Evolutionary conservation across 306 rosid species (phyloP), one percentile per base, ranked within the genome.

Genomic region (Acacia acuminata): DNA sequence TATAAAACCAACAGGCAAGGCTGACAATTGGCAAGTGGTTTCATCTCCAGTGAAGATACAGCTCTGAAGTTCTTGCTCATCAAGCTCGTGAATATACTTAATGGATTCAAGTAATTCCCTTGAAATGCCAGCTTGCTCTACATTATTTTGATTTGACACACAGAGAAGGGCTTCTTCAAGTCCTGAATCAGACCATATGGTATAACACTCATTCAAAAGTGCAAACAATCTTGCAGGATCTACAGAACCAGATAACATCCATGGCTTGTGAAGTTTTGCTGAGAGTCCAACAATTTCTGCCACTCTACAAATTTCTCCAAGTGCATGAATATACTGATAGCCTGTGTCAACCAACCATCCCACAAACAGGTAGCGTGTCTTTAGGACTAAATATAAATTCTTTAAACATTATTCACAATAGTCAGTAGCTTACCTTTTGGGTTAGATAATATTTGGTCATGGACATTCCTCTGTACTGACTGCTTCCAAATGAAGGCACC

Each of bases 271-370:
- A 71, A 92, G 82, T 87, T 87, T 86, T 86, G 85, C 82, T 7
- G 97, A 89, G 82, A 89, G 92, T 85, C 89, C 86, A 84, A 96
- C 78, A 73, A 92, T 88, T 87, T 84, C 86, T 72, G 90, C 88
- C 74, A 92, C 96, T 81, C 97, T 89, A 89, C 85, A 93, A 81
- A 96, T 90, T 89, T 93, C 99, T 76, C 94, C 97, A 0, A 96
- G 97, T 83, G 97, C 90, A 75, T 75, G 79, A 67, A 96, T 71
- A 82, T 92, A 88, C 44, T 15, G 86, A 84, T 78, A 83, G 85
- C 98, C 99, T 96, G 85, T 53, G 75, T n/a, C 81, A 87, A 76
- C 24, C 48, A 51, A 82, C 3, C 74, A 84, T 43, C 75, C 61
- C 67, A 64, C 53, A 79, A 81, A 80, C 80, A 67, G 56, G 47